These are phyloP conservation scores for Clohesyomyces aquaticus DNA, from an alignment of 495 filamentous ascomycete genomes.

Conservation along the genomic window DNA sequence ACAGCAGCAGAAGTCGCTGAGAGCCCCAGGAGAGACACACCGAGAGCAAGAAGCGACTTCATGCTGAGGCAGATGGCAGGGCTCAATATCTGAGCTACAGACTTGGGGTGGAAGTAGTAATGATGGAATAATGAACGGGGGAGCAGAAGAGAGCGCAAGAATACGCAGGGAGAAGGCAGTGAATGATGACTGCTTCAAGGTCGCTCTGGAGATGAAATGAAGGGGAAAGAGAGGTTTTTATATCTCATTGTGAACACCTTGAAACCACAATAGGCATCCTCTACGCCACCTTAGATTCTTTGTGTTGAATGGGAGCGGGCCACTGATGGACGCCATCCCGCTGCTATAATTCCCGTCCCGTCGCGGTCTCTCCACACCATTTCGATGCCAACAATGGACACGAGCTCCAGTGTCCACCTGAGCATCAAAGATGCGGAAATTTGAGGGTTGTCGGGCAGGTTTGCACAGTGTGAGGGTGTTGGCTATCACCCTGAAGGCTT, in stretches of 20 bases:
- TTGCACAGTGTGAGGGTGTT: conserved; percentile 1
- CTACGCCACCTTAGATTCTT: not conserved
- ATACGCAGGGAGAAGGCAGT: not conserved
- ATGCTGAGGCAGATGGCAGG: conserved; percentile 1
- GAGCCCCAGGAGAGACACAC: conserved; percentile 23
- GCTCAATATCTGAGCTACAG: not conserved
- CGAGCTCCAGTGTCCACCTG: not conserved
- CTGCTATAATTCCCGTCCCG: no score
- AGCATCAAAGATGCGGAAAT: conserved; percentile 11
- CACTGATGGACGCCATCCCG: no score
- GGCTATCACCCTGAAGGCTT: conserved; percentile 4
- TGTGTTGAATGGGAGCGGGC: no score
- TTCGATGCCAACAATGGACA: no score
- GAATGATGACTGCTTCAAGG: not conserved
- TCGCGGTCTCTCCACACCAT: no score
- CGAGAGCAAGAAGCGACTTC: conserved; percentile 23
- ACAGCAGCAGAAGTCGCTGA: conserved; percentile 13
- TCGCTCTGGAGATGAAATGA: not conserved
- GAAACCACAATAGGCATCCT: not conserved
- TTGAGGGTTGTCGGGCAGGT: conserved; percentile 8
- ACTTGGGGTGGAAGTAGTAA: no score
- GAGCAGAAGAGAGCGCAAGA: not conserved
- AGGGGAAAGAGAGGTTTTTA: not conserved
- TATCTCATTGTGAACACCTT: not conserved
- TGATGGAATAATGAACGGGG: conserved; percentile 1